These are phyloP conservation scores for Ceratocystiopsis brevicomis DNA, from an alignment of 2,329 filamentous ascomycete genomes.

Conservation along the genomic window DNA sequence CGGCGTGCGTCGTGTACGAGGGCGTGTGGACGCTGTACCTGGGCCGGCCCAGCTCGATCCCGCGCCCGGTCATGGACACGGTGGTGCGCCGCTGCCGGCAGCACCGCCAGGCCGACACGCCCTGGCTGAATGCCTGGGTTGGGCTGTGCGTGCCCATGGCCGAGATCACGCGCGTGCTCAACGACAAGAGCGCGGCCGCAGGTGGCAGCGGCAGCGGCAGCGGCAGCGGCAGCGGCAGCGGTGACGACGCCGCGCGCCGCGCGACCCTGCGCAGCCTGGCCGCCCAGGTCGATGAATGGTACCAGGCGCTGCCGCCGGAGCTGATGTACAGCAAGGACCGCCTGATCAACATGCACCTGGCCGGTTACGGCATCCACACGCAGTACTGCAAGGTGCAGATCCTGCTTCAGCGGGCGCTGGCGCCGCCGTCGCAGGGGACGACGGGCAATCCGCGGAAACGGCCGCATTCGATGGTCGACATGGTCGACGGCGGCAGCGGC, in stretches of 20 bases:
- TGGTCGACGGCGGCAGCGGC: background rate
- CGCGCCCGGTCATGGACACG: background rate
- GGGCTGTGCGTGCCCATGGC: constrained; percentile 2
- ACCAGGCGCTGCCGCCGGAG: constrained; percentile 1
- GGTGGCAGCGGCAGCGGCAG: too few species aligned
- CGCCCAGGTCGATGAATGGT: constrained; percentile 2
- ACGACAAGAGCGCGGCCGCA: background rate
- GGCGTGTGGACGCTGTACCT: constrained; percentile 6
- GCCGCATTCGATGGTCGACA: background rate
- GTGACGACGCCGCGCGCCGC: background rate
- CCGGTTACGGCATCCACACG: constrained; percentile 2
- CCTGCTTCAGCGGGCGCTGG: constrained; percentile 1
- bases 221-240: too few species aligned
- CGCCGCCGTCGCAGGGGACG: too few species aligned
- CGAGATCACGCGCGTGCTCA: constrained; percentile 2
- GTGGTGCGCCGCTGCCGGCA: background rate
- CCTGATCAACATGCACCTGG: constrained; percentile 1
- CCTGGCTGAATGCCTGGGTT: constrained; percentile 3
- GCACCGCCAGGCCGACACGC: background rate
- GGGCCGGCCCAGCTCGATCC: constrained; percentile 3
- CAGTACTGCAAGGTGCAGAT: constrained; percentile 6
- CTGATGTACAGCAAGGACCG: constrained; percentile 2
- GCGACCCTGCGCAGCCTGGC: background rate
- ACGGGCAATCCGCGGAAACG: background rate
- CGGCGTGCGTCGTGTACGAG: constrained; percentile 2